Evolutionary conservation across 2,329 filamentous ascomycete genomes (phyloP).

Genomic region (Paecilomyces niveus): DNA sequence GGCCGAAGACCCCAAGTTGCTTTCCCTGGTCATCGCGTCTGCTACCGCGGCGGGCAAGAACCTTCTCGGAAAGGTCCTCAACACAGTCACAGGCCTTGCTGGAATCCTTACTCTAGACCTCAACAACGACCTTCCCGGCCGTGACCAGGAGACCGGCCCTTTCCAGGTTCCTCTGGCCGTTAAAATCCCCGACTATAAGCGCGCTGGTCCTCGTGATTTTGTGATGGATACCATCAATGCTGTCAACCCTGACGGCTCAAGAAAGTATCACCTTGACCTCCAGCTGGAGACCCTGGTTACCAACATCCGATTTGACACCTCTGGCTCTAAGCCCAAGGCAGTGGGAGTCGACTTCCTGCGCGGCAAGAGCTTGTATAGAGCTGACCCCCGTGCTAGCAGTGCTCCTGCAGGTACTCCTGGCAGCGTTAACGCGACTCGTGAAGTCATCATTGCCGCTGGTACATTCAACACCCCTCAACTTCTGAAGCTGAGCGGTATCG

Average conservation of each 20-base stretch:
- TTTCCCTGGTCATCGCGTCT: constrained; percentile 46
- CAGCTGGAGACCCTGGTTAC: constrained; percentile 41
- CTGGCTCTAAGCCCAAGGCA: constrained; percentile 30
- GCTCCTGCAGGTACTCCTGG: constrained; percentile 27
- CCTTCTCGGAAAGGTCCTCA: constrained; percentile 31
- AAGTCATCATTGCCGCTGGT: constrained; percentile 43
- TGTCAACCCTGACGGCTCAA: constrained; percentile 42
- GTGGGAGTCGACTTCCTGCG: constrained; percentile 42
- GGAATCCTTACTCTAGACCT: constrained; percentile 44
- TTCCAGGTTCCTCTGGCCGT: constrained; percentile 55
- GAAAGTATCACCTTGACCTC: constrained; percentile 51
- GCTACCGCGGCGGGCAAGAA: constrained; percentile 45
- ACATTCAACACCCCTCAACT: constrained; percentile 58
- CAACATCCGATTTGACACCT: constrained; percentile 37
- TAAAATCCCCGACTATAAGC: constrained; percentile 39
- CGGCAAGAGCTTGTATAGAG: constrained; percentile 40
- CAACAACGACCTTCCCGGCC: constrained; percentile 39
- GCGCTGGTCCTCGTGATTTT: constrained; percentile 51
- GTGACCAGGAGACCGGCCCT: constrained; percentile 43
- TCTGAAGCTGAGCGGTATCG: constrained; percentile 56
- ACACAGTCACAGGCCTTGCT: constrained; percentile 37
- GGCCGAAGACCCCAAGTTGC: constrained; percentile 46
- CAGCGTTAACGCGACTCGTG: constrained; percentile 31
- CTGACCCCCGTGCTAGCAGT: constrained; percentile 30
- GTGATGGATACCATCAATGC: constrained; percentile 46